Evolutionary conservation across 768 basidiomycete species (phyloP).

Genomic region (Pleurotus djamor): DNA sequence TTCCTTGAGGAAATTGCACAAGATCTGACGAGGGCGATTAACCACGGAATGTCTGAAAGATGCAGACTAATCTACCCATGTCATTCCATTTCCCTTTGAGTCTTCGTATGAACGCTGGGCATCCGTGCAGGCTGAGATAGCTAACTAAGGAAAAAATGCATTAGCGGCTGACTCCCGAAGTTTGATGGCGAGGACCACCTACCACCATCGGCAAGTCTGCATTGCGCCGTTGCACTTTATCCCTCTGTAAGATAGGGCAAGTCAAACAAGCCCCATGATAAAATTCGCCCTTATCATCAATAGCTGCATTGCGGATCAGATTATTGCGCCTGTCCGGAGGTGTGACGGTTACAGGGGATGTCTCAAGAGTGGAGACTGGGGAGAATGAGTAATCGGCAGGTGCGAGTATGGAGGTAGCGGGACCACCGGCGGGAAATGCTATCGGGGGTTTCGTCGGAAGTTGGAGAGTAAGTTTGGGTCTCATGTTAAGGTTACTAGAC

Average conservation of each 20-base stretch:
- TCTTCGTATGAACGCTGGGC: constrained; percentile 2
- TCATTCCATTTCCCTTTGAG: neutral
- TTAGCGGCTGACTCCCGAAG: neutral
- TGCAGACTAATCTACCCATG: neutral
- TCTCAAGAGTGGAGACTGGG: neutral
- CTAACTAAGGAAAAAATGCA: neutral
- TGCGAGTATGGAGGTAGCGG: neutral
- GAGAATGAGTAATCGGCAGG: neutral
- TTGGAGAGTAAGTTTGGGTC: neutral
- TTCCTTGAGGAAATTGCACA: neutral
- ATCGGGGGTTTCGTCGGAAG: neutral
- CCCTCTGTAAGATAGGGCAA: neutral
- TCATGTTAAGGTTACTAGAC: neutral
- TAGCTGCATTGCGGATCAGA: neutral
- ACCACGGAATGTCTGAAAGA: neutral
- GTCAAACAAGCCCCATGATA: neutral
- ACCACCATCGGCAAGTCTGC: neutral
- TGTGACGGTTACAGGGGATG: neutral
- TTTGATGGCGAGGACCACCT: neutral
- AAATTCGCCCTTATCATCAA: neutral
- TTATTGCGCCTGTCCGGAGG: neutral
- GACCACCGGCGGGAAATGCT: neutral
- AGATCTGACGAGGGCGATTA: neutral
- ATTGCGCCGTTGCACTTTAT: neutral
- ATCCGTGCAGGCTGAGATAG: neutral